Base-by-base conservation (phyloP, 1,284 basidiomycete species). In the Vanrija humicola region DNA sequence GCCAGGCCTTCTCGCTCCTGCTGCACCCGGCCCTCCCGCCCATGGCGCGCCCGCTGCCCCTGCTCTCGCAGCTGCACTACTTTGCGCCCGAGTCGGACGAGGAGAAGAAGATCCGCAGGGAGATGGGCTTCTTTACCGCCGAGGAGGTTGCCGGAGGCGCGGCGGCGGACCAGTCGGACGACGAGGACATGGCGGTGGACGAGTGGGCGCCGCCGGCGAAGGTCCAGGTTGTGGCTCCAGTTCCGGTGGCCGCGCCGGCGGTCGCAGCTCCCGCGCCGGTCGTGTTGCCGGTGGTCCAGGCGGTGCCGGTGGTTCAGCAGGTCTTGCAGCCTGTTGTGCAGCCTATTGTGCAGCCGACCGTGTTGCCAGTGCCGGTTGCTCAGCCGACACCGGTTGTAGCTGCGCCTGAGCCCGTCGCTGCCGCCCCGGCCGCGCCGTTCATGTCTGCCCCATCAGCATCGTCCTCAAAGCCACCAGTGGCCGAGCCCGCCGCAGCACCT, bases 1-100 rank as follows among this genome's bases (percentile, higher is more conserved):
- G 29, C 28, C n/a, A 42, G 9, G 14, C 23, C 14, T 47, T 67
- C 19, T 52, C 61, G 19, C 54, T 54, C 6, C 57, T 73, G 2
- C 55, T 75, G 3, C 72, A 75, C 56, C 72, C 73, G 4, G 50
- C 61, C 10, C 52, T 70, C 5, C 73, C 73, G 26, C 66, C 73
- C 3, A 47, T 70, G 40, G 45, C 58, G 10, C 63, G 73, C 38
- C 63, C 68, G 0, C 48, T 61, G 23, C 71, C 73, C 2, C 63
- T 70, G 8, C 54, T 75, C 2, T 50, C 61, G 25, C 61, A 66
- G 43, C 56, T 75, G 28, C 68, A 73, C 51, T 64, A 63, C 53
- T 72, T 73, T 48, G 59, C 61, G 9, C 55, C 61, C n/a, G 70
- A 72, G 54, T 62, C 54, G 10, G 70, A 69, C 25, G 70, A 68